Evolutionary conservation across 768 basidiomycete species (phyloP), one percentile per base, ranked within the genome.

Genomic region (Termitomyces titanicus): DNA sequence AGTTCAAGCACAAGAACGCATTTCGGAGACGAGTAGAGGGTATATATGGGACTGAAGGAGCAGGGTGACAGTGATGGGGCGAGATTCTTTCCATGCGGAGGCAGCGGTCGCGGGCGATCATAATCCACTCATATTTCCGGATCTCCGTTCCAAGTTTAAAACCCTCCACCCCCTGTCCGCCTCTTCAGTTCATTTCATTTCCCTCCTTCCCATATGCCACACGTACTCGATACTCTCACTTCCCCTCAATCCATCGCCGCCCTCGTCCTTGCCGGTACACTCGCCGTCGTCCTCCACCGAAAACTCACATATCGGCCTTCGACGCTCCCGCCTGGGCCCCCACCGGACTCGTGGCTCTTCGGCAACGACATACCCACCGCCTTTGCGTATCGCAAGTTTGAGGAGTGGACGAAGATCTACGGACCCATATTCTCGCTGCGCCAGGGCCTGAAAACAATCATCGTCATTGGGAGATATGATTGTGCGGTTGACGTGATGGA

Each of bases 401-500:
- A 82, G 35, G 75, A 81, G 58, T 84, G 83, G 79, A 77, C 80
- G 7, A 74, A 83, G 62, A 64, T 77, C 58, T 86, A 86, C 57
- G 86, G 85, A 0, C 80, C 85, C 0, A 72, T 87, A 8, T 83
- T 85, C 59, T 77, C 81, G 0, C 65, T 87, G 2, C 74, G 79
- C 0, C 71, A 81, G 53, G 85, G 86, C 1, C 63, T 71, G 12
- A 68, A 67, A 10, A 72, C 70, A 10, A 70, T 74, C 42, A 65
- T 81, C 53, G 71, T 85, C 44, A 72, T 83, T 27, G 79, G 80
- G 0, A 69, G 80, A 3, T 64, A 80, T 47, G 66, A 84, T 65
- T 83, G 82, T 35, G 83, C 84, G 0, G 74, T 84, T 0, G 83
- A 86, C 20, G 79, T 86, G 53, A 81, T 86, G 83, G 84, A 86